phyloP scores from a whole-genome alignment of 176 grass and related monocot genomes.

The Zoysia japonica region DNA sequence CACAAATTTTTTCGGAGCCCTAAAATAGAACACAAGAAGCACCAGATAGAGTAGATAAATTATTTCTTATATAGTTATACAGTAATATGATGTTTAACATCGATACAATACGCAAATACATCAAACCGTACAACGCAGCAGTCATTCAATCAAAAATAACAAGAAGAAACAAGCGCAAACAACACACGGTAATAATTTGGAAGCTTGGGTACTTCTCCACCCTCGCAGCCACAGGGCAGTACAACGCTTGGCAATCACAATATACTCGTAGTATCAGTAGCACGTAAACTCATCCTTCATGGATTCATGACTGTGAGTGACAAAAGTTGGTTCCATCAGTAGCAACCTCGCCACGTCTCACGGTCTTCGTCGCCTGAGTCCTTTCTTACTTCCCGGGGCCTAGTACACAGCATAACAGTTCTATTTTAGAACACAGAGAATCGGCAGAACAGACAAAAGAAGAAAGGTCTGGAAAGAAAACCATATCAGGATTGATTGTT shows the following conservation, averaged over 20 bases:
- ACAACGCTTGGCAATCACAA: slow-evolving; percentile 27
- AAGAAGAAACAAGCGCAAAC: not conserved
- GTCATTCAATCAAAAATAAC: not conserved
- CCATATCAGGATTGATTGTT: slow-evolving; percentile 15
- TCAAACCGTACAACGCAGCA: slow-evolving; percentile 6
- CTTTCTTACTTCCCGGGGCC: slow-evolving; percentile 35
- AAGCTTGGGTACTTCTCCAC: slow-evolving; percentile 42
- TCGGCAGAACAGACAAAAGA: not conserved
- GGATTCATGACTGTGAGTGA: slow-evolving; percentile 10
- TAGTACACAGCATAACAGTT: slow-evolving; percentile 23
- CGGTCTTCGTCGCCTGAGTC: not conserved
- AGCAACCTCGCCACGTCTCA: slow-evolving; percentile 33
- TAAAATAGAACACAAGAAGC: not conserved
- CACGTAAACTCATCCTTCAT: slow-evolving; percentile 30
- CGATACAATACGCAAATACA: slow-evolving; percentile 20
- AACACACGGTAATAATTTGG: not conserved
- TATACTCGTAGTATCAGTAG: slow-evolving; percentile 36
- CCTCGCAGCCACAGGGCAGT: slow-evolving; percentile 28
- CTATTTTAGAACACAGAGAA: slow-evolving; percentile 23
- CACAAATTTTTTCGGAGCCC: not conserved
- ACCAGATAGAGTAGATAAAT: not conserved
- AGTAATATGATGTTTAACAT: slow-evolving; percentile 17
- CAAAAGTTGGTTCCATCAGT: slow-evolving; percentile 13
- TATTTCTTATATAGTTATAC: not conserved
- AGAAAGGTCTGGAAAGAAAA: not conserved